These are phyloP conservation scores for Gymnopilus dilepis DNA, from an alignment of 768 basidiomycete genomes.

Conservation along the genomic window DNA sequence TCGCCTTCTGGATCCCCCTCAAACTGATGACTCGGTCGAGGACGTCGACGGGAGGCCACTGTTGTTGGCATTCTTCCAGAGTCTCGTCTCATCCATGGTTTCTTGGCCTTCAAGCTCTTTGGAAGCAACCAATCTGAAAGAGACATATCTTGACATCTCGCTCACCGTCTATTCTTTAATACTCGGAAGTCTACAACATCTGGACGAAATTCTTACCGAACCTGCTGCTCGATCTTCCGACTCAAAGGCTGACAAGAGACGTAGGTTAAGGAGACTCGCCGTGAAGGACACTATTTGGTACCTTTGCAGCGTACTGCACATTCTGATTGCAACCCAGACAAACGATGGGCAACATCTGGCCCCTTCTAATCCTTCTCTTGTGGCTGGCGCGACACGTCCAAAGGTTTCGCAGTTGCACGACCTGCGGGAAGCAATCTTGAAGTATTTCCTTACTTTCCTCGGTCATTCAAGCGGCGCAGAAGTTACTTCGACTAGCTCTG, in stretches of 20 bases:
- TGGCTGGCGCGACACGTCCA: background rate
- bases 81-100: conserved; percentile 8
- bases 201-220: conserved; percentile 35
- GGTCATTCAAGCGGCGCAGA: background rate
- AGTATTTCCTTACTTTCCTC: conserved; percentile 8
- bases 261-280: conserved; percentile 44
- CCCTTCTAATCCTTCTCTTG: background rate
- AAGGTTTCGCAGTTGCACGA: background rate
- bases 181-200: conserved; percentile 43
- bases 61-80: conserved; percentile 23
- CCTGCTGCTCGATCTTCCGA: background rate
- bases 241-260: background rate
- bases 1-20: conserved; percentile 8
- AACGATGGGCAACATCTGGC: background rate
- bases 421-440: conserved; percentile 8
- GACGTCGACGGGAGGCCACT: conserved; percentile 21
- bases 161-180: conserved; percentile 36
- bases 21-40: background rate
- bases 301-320: conserved; percentile 50
- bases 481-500: background rate
- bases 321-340: conserved; percentile 14
- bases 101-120: background rate
- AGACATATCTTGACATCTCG: conserved; percentile 5
- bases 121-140: background rate
- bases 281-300: conserved; percentile 60